A percentile compares a stretch with the other conserved stretches of the same genome.
phyloP scores from a whole-genome alignment of 2,329 filamentous ascomycete genomes.

The Fusarium stilboides region DNA sequence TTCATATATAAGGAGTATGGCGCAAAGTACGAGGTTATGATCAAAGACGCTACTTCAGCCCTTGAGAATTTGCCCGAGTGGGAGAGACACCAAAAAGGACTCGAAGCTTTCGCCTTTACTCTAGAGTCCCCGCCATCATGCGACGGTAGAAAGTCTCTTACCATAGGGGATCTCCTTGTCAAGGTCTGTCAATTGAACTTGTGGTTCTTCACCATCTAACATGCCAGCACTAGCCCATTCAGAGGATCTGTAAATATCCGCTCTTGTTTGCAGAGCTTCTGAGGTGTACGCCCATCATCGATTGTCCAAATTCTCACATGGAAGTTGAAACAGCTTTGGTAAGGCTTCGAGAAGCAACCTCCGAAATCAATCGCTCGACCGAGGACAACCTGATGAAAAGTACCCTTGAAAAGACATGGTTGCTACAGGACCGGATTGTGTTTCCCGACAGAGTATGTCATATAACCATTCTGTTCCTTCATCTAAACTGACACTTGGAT shows the following conservation, averaged over 20 bases:
- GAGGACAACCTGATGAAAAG: slow-evolving; percentile 79
- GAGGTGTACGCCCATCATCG: slow-evolving; percentile 85
- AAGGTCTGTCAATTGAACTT: slow-evolving; percentile 72
- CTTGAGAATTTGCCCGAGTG: slow-evolving; percentile 80
- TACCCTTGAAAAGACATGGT: slow-evolving; percentile 84
- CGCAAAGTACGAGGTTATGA: slow-evolving; percentile 89
- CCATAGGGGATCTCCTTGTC: slow-evolving; percentile 88
- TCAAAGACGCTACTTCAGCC: slow-evolving; percentile 80
- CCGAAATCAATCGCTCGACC: slow-evolving; percentile 87
- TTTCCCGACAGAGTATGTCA: slow-evolving; percentile 78
- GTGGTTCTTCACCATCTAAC: slow-evolving; percentile 10
- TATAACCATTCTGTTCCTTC: background rate
- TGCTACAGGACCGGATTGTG: slow-evolving; percentile 84
- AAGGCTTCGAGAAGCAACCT: slow-evolving; percentile 80
- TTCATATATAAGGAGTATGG: slow-evolving; percentile 93
- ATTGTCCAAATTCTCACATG: slow-evolving; percentile 87
- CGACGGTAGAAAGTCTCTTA: slow-evolving; percentile 81
- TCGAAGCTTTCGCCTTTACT: slow-evolving; percentile 85
- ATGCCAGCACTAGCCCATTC: slow-evolving; percentile 77
- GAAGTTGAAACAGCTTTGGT: slow-evolving; percentile 82
- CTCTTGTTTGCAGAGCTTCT: slow-evolving; percentile 88
- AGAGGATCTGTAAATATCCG: slow-evolving; percentile 92
- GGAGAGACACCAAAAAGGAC: slow-evolving; percentile 85
- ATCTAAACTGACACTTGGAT: background rate
- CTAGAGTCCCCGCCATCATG: slow-evolving; percentile 75